Percentiles rank a stretch among this genome's conserved stretches.
Evolutionary conservation across 2,329 filamentous ascomycete species (phyloP).

Genomic region (Penicillium sp.): DNA sequence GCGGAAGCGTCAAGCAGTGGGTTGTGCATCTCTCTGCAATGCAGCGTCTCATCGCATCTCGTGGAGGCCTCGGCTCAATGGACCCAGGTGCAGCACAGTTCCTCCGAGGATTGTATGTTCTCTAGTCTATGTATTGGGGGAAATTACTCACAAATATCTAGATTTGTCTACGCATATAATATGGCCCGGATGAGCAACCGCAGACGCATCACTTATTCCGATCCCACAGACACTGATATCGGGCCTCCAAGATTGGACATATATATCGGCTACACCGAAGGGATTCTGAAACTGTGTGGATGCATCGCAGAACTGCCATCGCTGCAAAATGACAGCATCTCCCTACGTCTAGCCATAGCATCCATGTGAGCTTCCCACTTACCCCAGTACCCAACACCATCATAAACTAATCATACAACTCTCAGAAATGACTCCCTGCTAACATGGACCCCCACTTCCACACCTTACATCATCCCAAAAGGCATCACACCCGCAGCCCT

Average conservation of each 20-base stretch:
- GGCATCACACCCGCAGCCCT: constrained; percentile 28
- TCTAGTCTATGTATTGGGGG: too few species aligned
- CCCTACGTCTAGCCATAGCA: constrained; percentile 25
- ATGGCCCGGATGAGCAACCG: constrained; percentile 34
- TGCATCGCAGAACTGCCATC: constrained; percentile 31
- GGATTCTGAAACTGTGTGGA: constrained; percentile 33
- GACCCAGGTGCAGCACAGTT: constrained; percentile 32
- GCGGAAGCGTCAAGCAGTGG: constrained; percentile 39
- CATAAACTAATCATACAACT: not conserved
- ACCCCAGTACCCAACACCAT: not conserved
- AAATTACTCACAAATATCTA: constrained; percentile 12
- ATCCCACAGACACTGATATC: constrained; percentile 21
- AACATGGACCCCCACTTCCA: constrained; percentile 29
- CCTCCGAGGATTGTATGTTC: constrained; percentile 33
- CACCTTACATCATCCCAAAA: constrained; percentile 29
- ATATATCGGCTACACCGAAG: constrained; percentile 38
- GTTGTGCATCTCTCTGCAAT: constrained; percentile 35
- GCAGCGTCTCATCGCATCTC: constrained; percentile 31
- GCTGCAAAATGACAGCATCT: constrained; percentile 18
- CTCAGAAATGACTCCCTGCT: constrained; percentile 32
- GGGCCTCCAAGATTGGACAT: constrained; percentile 32
- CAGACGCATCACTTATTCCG: constrained; percentile 18
- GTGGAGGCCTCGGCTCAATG: constrained; percentile 30
- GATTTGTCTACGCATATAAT: constrained; percentile 34
- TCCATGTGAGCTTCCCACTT: constrained; percentile 25